These are phyloP conservation scores for Globisporangium yorkense DNA, from an alignment of 352 stramenopile species.

Conservation along the genomic window DNA sequence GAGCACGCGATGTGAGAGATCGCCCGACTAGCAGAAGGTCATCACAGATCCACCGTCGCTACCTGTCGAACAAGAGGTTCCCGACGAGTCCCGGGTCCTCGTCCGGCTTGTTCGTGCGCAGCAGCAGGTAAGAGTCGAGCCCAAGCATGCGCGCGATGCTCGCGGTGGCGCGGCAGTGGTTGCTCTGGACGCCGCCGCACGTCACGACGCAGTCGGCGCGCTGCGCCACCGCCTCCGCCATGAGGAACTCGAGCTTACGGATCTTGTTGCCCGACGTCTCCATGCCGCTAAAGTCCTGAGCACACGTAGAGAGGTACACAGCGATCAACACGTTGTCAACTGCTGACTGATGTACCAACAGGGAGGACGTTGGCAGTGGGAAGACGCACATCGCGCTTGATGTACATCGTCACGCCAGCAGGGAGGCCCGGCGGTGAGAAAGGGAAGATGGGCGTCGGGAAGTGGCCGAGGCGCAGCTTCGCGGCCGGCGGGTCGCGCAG, in stretches of 20 bases:
- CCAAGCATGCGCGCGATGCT: conserved; percentile 85
- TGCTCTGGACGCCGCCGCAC: conserved; percentile 91
- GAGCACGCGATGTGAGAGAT: conserved; percentile 8
- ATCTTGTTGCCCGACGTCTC: conserved; percentile 95
- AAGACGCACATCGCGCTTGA: conserved; percentile 71
- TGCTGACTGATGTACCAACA: neutral
- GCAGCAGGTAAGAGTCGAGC: conserved; percentile 88
- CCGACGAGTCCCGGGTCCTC: conserved; percentile 63
- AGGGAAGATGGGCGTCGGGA: conserved; percentile 74
- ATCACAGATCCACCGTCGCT: conserved; percentile 24
- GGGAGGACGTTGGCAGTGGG: neutral
- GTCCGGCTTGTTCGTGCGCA: conserved; percentile 76
- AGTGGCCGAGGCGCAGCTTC: conserved; percentile 65
- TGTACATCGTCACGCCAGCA: conserved; percentile 65
- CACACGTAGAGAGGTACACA: too few relatives aligned
- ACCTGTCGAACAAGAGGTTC: conserved; percentile 77
- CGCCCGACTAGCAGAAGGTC: conserved; percentile 14
- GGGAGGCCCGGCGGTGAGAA: conserved; percentile 68
- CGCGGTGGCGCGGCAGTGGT: conserved; percentile 90
- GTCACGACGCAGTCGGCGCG: conserved; percentile 88
- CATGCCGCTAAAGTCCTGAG: conserved; percentile 79
- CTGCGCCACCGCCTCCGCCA: conserved; percentile 87
- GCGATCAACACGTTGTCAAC: too few relatives aligned
- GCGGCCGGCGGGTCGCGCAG: conserved; percentile 37
- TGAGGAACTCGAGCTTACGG: conserved; percentile 93